These are phyloP conservation scores for Alternaria rosae DNA, from an alignment of 2,329 filamentous ascomycete species.

Conservation along the genomic window DNA sequence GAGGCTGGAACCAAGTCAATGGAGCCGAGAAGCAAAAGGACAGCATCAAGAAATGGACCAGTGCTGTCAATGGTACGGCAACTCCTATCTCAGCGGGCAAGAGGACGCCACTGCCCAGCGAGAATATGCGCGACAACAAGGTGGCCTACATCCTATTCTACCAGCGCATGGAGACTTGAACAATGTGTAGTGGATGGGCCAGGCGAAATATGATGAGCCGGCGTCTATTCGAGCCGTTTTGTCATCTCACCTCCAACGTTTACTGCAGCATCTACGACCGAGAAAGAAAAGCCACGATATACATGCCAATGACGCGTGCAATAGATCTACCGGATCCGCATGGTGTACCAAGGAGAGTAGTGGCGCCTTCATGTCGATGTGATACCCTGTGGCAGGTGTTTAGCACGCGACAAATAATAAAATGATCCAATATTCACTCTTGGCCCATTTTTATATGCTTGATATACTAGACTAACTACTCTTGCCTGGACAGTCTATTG, in stretches of 20 bases:
- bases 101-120: constrained; percentile 61
- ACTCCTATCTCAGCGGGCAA: constrained; percentile 61
- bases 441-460: not conserved
- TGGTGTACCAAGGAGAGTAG: constrained; percentile 4
- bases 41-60: constrained; percentile 73
- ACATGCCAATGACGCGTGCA: not conserved
- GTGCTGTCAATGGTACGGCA: constrained; percentile 67
- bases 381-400: constrained; percentile 24
- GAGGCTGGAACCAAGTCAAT: constrained; percentile 86
- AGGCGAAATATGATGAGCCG: constrained; percentile 2
- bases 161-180: constrained; percentile 67
- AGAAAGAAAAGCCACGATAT: constrained; percentile 5
- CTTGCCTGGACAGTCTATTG: not conserved
- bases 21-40: constrained; percentile 61
- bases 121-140: constrained; percentile 84
- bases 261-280: constrained; percentile 1
- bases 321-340: constrained; percentile 4
- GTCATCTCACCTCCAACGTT: constrained; percentile 5
- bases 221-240: constrained; percentile 4
- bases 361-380: constrained; percentile 14
- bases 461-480: not conserved
- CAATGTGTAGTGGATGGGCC: not conserved
- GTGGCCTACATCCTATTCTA: constrained; percentile 98
- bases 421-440: not conserved
- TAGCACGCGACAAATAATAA: constrained; percentile 21